These are phyloP conservation scores for Fusarium lateritium DNA, from an alignment of 2,329 filamentous ascomycete genomes.

Conservation along the genomic window DNA sequence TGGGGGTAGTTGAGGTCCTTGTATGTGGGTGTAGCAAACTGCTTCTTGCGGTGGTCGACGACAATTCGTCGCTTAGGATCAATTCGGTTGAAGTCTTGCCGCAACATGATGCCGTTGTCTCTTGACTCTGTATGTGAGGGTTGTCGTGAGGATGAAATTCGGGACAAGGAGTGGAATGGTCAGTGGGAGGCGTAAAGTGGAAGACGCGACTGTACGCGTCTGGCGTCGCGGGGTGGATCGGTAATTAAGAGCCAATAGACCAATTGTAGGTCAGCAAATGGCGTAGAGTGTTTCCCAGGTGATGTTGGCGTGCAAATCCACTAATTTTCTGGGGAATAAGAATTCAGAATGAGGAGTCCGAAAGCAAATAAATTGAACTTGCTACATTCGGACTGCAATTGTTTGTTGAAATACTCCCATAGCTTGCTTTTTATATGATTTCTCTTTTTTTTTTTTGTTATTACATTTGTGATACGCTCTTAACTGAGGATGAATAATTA, in stretches of 20 bases:
- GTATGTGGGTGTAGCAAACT: slow-evolving; percentile 84
- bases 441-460: too few relatives aligned
- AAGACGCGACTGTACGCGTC: slow-evolving; percentile 56
- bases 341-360: background rate
- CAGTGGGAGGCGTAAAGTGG: slow-evolving; percentile 35
- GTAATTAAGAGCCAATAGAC: slow-evolving; percentile 43
- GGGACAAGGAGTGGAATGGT: slow-evolving; percentile 28
- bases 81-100: slow-evolving; percentile 67
- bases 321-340: background rate
- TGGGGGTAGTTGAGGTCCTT: slow-evolving; percentile 85
- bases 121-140: slow-evolving; percentile 13
- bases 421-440: too few relatives aligned
- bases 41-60: slow-evolving; percentile 85
- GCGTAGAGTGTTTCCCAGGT: slow-evolving; percentile 17
- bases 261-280: slow-evolving; percentile 30
- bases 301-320: slow-evolving; percentile 2
- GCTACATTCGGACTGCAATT: too few relatives aligned
- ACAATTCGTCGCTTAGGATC: slow-evolving; percentile 82
- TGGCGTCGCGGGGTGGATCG: slow-evolving; percentile 40
- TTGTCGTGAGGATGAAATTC: slow-evolving; percentile 24
- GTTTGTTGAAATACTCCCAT: too few relatives aligned
- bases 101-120: slow-evolving; percentile 59
- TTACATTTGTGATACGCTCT: too few relatives aligned
- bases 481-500: too few relatives aligned
- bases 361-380: too few relatives aligned